Percentiles rank a stretch among this genome's conserved stretches.
These are phyloP conservation scores for Amaranthus palmeri DNA, from an alignment of 148 eudicot genomes.

Conservation along the genomic window DNA sequence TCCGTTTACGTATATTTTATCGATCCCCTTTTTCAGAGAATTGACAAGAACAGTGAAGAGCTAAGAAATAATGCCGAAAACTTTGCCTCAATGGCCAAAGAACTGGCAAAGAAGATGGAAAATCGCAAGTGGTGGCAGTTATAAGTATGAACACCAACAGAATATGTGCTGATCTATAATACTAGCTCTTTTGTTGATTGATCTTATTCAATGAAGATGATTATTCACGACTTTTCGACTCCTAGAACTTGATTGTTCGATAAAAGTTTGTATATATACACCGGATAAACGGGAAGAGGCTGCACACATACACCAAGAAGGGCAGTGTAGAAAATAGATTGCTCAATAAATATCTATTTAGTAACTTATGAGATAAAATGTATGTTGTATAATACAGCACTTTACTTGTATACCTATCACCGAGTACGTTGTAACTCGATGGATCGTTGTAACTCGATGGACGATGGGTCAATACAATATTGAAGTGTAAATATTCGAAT, in stretches of 20 bases:
- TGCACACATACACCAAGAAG: not conserved
- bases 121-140: slow-evolving; percentile 91
- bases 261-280: no score
- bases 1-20: not conserved
- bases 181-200: not conserved
- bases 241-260: not conserved
- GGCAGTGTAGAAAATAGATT: not conserved
- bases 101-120: slow-evolving; percentile 80
- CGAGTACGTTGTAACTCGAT: no score
- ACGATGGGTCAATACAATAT: no score
- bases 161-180: not conserved
- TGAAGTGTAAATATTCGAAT: no score
- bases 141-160: slow-evolving; percentile 22
- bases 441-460: no score
- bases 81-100: slow-evolving; percentile 75
- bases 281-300: no score
- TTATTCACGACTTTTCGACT: not conserved
- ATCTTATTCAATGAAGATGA: not conserved
- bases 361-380: not conserved
- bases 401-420: no score
- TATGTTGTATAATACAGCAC: not conserved
- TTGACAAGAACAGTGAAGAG: slow-evolving; percentile 63
- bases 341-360: not conserved
- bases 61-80: slow-evolving; percentile 69
- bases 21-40: slow-evolving; percentile 43